Percentiles rank a stretch among this genome's conserved stretches.
phyloP scores from a whole-genome alignment of 805 yeast species.

The Geotrichum ghanense region DNA sequence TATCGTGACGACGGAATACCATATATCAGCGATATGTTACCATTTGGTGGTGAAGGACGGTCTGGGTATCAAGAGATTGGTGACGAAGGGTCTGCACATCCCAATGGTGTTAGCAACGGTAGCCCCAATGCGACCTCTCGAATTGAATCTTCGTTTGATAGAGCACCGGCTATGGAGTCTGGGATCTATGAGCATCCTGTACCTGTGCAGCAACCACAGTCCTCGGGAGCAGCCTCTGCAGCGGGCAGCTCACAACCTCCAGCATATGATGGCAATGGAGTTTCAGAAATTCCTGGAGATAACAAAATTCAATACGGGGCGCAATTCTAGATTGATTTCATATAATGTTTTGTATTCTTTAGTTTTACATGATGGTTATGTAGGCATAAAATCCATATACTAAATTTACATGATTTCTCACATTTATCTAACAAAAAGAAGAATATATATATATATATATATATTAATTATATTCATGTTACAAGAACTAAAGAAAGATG shows the following conservation, averaged over 20 bases:
- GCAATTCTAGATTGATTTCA: not conserved
- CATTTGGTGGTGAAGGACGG: not conserved
- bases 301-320: not conserved
- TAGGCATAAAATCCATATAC: too few relatives aligned
- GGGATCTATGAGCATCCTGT: not conserved
- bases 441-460: too few relatives aligned
- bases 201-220: not conserved
- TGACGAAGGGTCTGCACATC: too few relatives aligned
- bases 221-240: not conserved
- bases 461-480: too few relatives aligned
- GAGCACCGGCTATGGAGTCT: not conserved
- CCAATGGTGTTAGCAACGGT: too few relatives aligned
- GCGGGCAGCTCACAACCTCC: not conserved
- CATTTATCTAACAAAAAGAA: too few relatives aligned
- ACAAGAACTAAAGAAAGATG: too few relatives aligned
- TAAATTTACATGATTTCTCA: too few relatives aligned
- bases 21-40: slow-evolving; percentile 1
- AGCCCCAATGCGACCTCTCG: too few relatives aligned
- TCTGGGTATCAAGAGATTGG: not conserved
- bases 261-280: not conserved
- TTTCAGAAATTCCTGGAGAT: not conserved
- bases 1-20: slow-evolving; percentile 19
- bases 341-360: too few relatives aligned
- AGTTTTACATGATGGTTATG: too few relatives aligned
- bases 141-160: not conserved